Evolutionary conservation across 768 basidiomycete genomes (phyloP).

Genomic region (Tulasnella sp.): DNA sequence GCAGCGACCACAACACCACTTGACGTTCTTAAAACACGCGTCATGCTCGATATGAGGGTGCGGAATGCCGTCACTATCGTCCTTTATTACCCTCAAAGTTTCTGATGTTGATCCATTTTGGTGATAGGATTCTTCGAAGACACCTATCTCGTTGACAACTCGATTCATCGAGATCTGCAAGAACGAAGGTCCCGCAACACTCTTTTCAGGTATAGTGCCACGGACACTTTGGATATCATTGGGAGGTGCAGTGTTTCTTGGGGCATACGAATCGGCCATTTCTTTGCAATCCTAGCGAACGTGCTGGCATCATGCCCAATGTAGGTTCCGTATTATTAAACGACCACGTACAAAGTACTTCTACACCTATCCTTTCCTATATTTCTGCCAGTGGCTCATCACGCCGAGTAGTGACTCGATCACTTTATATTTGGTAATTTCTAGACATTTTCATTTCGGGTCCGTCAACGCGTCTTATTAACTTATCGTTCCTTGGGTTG

Average conservation of each 20-base stretch:
- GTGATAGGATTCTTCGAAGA: slow-evolving; percentile 14
- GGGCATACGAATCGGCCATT: slow-evolving; percentile 77
- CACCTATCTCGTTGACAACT: slow-evolving; percentile 40
- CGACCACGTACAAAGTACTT: too few species aligned
- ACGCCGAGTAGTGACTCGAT: too few species aligned
- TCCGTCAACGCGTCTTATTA: too few species aligned
- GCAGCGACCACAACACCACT: slow-evolving; percentile 87
- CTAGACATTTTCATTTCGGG: too few species aligned
- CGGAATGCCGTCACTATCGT: slow-evolving; percentile 19
- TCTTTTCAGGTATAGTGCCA: slow-evolving; percentile 81
- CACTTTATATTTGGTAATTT: too few species aligned
- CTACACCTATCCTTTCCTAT: too few species aligned
- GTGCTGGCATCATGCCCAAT: too few species aligned
- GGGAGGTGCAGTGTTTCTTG: slow-evolving; percentile 93
- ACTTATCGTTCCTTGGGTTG: too few species aligned
- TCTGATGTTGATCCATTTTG: neutral
- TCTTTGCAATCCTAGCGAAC: too few species aligned
- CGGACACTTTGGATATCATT: slow-evolving; percentile 93
- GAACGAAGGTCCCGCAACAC: slow-evolving; percentile 54
- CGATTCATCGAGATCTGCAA: slow-evolving; percentile 55
- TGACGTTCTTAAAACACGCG: slow-evolving; percentile 91
- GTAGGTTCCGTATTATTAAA: too few species aligned
- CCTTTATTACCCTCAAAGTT: neutral
- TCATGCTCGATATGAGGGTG: slow-evolving; percentile 87
- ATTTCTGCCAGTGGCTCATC: too few species aligned